Base-by-base conservation (phyloP, 306 rosid genomes). In the Neltuma alba region DNA sequence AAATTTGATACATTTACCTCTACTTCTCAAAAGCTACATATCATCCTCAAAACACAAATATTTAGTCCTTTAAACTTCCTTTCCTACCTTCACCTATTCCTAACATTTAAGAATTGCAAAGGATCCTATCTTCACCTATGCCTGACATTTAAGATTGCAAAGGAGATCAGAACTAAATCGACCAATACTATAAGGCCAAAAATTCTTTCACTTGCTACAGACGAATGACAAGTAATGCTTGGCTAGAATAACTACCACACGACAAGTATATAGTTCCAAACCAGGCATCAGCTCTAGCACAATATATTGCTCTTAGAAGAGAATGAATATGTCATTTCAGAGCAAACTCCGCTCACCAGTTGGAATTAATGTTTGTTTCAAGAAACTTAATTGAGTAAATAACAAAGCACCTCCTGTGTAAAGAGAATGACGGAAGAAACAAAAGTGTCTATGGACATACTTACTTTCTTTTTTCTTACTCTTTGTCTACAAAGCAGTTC, bases 21-120 rank as follows among this genome's bases (percentile, higher is more conserved):
- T 5, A 25, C 36, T 68, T 4, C 28, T 68, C 10, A 15, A 70
- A 70, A 45, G n/a, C 15, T 28, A 44, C 30, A 12, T 15, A 20
- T 30, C 70, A 79, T 58, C 58, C 48, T 30, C 34, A 23, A 70
- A 70, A 45, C 68, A 50, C 27, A 52, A 76, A 31, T 21, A 63
- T 61, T 58, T 28, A 75, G 20, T 62, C 45, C 13, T 21, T 44
- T 25, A 76, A 27, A 36, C 34, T 20, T 76, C 72, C 70, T 76
- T 42, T 44, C 72, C n/a, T 30, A 15, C 37, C 33, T 57, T 52
- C 7, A 60, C 10, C 31, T 61, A 20, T 42, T 30, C 18, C 34
- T 21, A 38, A 25, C 34, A 44, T 69, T 63, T n/a, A 18, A 76
- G 15, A 75, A 41, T 75, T 60, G 34, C 55, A 68, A 27, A 27